phyloP scores from a whole-genome alignment of 192 early-diverging fungal genomes.

The Mortierella hygrophila region DNA sequence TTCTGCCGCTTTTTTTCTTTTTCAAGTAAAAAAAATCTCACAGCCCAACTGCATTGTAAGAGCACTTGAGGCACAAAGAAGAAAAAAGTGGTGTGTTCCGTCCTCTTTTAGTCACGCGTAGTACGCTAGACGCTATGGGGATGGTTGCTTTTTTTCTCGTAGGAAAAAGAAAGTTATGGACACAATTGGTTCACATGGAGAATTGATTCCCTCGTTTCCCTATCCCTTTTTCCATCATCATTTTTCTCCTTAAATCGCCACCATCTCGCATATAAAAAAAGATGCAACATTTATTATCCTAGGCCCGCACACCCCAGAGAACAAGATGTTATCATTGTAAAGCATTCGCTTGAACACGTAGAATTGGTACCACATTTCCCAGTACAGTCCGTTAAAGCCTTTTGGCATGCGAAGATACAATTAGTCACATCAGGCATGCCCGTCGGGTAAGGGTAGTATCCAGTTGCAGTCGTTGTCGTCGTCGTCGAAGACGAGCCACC shows the following conservation, averaged over 20 bases:
- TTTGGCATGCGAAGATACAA: neutral
- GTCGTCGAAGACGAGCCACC: neutral
- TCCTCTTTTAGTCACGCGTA: neutral
- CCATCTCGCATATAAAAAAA: too few species aligned
- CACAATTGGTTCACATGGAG: too few species aligned
- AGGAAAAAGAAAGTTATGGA: too few species aligned
- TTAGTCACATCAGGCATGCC: neutral
- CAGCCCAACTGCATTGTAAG: neutral
- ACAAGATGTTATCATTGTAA: neutral
- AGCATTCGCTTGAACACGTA: neutral
- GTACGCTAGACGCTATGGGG: too few species aligned
- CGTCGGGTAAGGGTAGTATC: neutral
- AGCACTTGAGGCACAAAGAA: neutral
- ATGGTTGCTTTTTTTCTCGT: too few species aligned
- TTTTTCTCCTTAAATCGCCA: too few species aligned
- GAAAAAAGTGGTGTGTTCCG: neutral
- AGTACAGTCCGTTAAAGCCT: neutral
- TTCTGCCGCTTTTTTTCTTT: neutral
- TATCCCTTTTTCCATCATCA: neutral
- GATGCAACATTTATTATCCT: neutral
- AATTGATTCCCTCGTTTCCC: too few species aligned
- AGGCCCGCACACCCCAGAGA: neutral
- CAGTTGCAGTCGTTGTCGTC: neutral
- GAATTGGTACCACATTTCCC: neutral
- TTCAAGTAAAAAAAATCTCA: neutral